Percentiles rank a stretch among this genome's conserved stretches.
Evolutionary conservation across 768 basidiomycete genomes (phyloP).

Genomic region (Lactarius hatsudake): DNA sequence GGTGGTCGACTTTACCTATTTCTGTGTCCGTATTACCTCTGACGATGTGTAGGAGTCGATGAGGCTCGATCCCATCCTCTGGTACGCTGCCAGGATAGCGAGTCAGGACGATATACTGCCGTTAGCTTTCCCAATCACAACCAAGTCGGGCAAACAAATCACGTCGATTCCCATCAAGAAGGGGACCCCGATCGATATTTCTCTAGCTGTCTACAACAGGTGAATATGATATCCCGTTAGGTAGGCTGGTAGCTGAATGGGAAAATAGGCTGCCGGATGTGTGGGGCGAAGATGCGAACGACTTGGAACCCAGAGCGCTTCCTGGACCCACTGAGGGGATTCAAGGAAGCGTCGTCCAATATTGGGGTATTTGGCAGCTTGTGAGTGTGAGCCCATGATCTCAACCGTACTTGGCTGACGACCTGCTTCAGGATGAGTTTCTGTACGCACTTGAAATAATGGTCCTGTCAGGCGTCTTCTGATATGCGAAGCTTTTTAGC

Average conservation of each 20-base stretch:
- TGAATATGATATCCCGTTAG: neutral
- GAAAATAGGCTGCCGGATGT: neutral
- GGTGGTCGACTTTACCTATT: neutral
- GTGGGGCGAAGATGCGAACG: conserved; percentile 17
- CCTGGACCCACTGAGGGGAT: neutral
- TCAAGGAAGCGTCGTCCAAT: neutral
- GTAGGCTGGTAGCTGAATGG: neutral
- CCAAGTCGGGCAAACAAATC: conserved; percentile 10
- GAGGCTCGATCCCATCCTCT: conserved; percentile 5
- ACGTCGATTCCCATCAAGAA: conserved; percentile 11
- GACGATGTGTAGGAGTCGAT: neutral
- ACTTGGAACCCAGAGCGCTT: conserved; percentile 16
- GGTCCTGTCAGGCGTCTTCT: neutral
- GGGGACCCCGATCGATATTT: conserved; percentile 10
- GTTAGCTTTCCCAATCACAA: conserved; percentile 12
- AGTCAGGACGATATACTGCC: conserved; percentile 11
- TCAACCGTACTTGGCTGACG: neutral
- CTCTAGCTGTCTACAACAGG: conserved; percentile 5
- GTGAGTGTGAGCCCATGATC: neutral
- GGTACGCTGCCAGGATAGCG: neutral
- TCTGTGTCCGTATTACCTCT: neutral
- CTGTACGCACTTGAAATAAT: neutral
- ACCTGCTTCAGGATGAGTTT: conserved; percentile 6
- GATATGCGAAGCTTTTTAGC: neutral
- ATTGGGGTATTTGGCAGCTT: conserved; percentile 7